phyloP scores from a whole-genome alignment of 1,284 basidiomycete species.

The Marasmius sp. region DNA sequence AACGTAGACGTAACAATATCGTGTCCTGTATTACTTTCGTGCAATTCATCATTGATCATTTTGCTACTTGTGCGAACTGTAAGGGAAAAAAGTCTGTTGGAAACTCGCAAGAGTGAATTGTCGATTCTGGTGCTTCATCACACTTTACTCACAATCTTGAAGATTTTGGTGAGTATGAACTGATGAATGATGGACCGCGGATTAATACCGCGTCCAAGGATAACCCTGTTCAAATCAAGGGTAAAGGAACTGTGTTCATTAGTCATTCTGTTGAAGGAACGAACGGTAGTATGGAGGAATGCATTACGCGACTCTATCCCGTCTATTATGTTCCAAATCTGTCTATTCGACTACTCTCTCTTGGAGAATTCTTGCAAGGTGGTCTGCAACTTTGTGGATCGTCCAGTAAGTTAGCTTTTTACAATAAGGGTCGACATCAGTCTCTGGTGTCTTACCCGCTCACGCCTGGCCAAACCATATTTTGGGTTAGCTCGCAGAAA shows the following conservation, averaged over 20 bases:
- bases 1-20: background rate
- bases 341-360: slow-evolving; percentile 1
- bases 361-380: background rate
- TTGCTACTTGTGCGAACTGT: background rate
- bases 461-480: background rate
- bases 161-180: slow-evolving; percentile 1
- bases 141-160: slow-evolving; percentile 2
- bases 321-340: background rate
- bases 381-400: background rate
- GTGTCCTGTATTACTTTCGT: background rate
- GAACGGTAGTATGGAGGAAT: background rate
- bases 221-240: background rate
- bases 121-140: slow-evolving; percentile 5
- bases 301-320: background rate
- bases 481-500: background rate
- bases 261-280: background rate
- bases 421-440: background rate
- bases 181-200: background rate
- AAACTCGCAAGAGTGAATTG: background rate
- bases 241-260: slow-evolving; percentile 2
- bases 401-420: background rate
- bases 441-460: background rate
- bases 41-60: background rate
- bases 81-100: background rate
- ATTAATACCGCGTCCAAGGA: background rate